Percentiles rank a stretch among this genome's conserved stretches.
These are phyloP conservation scores for Rubia balearica DNA, from an alignment of 305 asterid species.

Conservation along the genomic window DNA sequence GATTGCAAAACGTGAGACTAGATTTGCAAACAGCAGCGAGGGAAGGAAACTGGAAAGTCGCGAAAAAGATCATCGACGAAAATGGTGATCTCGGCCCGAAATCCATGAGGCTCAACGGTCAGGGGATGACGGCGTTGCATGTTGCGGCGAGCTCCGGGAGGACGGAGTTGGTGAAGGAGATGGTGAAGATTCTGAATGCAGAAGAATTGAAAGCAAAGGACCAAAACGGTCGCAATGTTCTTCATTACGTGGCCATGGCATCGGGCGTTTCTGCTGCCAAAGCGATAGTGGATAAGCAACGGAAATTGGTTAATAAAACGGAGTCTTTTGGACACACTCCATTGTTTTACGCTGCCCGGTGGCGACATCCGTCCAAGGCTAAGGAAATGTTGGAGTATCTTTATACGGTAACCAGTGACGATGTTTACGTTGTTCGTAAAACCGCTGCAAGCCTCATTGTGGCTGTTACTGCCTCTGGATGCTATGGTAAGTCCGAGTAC, in stretches of 20 bases:
- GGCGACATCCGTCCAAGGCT: constrained; percentile 5
- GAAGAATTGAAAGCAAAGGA: neutral
- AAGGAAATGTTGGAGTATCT: constrained; percentile 9
- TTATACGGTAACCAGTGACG: neutral
- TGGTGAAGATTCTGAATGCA: neutral
- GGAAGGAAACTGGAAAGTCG: neutral
- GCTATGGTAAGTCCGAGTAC: neutral
- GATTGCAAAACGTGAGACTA: neutral
- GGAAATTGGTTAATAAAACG: neutral
- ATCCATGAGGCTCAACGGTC: neutral
- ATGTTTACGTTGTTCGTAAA: neutral
- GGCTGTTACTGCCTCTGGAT: constrained; percentile 3
- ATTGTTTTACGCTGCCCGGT: constrained; percentile 5
- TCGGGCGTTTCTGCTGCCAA: neutral
- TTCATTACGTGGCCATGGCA: constrained; percentile 4
- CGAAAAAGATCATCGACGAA: neutral
- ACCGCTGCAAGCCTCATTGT: neutral
- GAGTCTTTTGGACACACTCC: neutral
- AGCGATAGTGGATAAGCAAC: neutral
- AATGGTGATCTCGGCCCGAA: neutral
- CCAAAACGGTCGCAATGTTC: neutral
- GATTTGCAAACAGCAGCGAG: neutral
- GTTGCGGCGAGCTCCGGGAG: constrained; percentile 7
- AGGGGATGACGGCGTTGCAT: neutral
- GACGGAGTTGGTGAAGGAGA: constrained; percentile 6